These are phyloP conservation scores for Malus hybrid DNA, from an alignment of 331 rosid species.

Conservation along the genomic window DNA sequence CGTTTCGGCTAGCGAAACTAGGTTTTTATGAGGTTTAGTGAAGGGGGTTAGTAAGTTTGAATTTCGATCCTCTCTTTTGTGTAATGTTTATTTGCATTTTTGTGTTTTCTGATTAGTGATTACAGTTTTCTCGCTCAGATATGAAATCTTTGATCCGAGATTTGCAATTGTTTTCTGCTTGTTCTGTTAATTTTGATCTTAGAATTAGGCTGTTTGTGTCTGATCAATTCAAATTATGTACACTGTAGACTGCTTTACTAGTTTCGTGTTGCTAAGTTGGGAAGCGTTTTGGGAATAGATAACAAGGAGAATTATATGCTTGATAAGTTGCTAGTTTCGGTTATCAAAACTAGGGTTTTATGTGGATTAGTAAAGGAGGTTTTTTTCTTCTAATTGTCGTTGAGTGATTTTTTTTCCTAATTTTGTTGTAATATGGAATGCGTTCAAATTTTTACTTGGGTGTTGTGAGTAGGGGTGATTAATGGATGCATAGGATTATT, in stretches of 20 bases:
- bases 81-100: not conserved
- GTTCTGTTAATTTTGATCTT: not conserved
- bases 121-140: not conserved
- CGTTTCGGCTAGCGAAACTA: not conserved
- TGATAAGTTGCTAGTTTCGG: not conserved
- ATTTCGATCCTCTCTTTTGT: not conserved
- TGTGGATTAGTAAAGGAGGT: not conserved
- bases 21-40: not conserved
- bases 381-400: not conserved
- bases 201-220: not conserved
- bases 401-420: not conserved
- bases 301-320: not conserved
- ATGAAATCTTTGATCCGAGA: conserved; percentile 14
- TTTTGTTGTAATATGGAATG: not conserved
- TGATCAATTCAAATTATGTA: not conserved
- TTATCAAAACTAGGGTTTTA: not conserved
- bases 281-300: not conserved
- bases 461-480: not conserved
- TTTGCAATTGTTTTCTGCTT: not conserved
- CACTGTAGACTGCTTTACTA: not conserved
- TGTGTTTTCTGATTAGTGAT: not conserved
- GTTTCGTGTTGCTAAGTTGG: not conserved
- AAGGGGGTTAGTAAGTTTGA: not conserved
- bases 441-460: not conserved
- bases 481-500: not conserved